phyloP scores from a whole-genome alignment of 345 rosid genomes.

The Erysimum cheiranthoides region DNA sequence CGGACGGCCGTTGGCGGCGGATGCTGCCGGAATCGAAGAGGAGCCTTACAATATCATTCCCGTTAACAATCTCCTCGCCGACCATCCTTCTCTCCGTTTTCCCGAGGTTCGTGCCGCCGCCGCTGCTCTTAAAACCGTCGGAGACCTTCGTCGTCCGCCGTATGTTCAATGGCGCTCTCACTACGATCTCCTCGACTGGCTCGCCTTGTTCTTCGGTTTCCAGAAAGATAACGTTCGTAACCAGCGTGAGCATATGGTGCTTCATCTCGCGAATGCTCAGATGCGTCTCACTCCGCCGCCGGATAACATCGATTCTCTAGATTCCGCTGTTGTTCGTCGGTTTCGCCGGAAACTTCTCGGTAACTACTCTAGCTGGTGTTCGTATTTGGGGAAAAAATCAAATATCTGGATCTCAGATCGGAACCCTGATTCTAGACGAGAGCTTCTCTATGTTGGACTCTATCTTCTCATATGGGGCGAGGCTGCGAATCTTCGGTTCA shows the following conservation, averaged over 20 bases:
- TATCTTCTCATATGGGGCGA: conserved; percentile 93
- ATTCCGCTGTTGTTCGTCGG: conserved; percentile 66
- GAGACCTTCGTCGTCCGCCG: conserved; percentile 80
- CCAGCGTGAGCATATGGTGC: conserved; percentile 93
- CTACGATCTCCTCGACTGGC: conserved; percentile 92
- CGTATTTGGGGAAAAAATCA: conserved; percentile 76
- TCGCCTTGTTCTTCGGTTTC: conserved; percentile 84
- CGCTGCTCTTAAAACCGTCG: conserved; percentile 83
- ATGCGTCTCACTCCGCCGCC: conserved; percentile 97
- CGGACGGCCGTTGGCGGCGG: conserved; percentile 45
- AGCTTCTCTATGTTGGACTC: conserved; percentile 74
- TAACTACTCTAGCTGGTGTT: conserved; percentile 90
- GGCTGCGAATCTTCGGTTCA: conserved; percentile 80
- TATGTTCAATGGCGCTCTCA: conserved; percentile 72
- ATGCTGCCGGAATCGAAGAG: conserved; percentile 48
- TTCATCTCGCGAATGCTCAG: conserved; percentile 94
- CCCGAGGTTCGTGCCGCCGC: conserved; percentile 95
- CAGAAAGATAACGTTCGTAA: conserved; percentile 83
- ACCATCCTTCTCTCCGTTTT: conserved; percentile 91
- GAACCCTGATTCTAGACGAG: conserved; percentile 69
- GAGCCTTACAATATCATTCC: conserved; percentile 87
- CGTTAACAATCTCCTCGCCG: conserved; percentile 89
- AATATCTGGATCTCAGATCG: conserved; percentile 92
- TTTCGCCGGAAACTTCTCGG: conserved; percentile 72
- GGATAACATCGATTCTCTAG: conserved; percentile 84